A percentile compares a stretch with the other conserved stretches of the same genome.
Conservation (phyloP, 257 asterid genomes). For the Nicotiana knightiana region DNA sequence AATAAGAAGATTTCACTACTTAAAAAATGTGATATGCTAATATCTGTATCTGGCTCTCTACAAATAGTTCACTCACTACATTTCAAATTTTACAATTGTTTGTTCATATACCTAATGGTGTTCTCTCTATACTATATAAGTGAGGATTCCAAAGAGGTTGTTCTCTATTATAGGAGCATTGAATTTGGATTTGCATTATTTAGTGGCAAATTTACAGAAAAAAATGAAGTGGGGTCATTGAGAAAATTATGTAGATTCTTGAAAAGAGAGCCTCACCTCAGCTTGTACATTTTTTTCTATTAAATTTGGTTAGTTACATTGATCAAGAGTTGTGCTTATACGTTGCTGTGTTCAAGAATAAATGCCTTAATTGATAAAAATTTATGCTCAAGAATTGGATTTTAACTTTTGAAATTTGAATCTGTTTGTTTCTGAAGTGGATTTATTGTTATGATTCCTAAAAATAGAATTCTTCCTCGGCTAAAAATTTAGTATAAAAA, state of each 20-base stretch:
- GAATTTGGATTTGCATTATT: slow-evolving; percentile 25
- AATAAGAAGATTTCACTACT: slow-evolving; percentile 9
- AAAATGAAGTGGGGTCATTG: slow-evolving; percentile 10
- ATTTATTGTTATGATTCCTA: too few species aligned
- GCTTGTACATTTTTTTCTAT: background rate
- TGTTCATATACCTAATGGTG: slow-evolving; percentile 8
- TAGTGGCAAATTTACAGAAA: slow-evolving; percentile 6
- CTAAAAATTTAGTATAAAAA: too few species aligned
- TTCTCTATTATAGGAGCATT: slow-evolving; percentile 23
- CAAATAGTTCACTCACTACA: background rate
- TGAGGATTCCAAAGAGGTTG: slow-evolving; percentile 13
- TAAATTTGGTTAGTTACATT: too few species aligned
- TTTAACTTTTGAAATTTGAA: too few species aligned
- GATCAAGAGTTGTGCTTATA: too few species aligned
- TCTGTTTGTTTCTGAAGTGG: too few species aligned
- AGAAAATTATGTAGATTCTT: background rate
- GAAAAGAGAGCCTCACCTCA: background rate
- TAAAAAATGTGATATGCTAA: slow-evolving; percentile 5
- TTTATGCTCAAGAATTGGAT: too few species aligned
- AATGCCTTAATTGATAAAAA: too few species aligned
- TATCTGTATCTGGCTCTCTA: slow-evolving; percentile 1
- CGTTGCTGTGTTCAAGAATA: too few species aligned
- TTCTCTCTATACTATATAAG: background rate
- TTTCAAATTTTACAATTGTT: slow-evolving; percentile 6
- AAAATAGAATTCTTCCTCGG: too few species aligned